Percentiles rank a stretch among this genome's conserved stretches.
Evolutionary conservation across 164 flowering plant genomes (phyloP).

Genomic region (Vitis labrusca): DNA sequence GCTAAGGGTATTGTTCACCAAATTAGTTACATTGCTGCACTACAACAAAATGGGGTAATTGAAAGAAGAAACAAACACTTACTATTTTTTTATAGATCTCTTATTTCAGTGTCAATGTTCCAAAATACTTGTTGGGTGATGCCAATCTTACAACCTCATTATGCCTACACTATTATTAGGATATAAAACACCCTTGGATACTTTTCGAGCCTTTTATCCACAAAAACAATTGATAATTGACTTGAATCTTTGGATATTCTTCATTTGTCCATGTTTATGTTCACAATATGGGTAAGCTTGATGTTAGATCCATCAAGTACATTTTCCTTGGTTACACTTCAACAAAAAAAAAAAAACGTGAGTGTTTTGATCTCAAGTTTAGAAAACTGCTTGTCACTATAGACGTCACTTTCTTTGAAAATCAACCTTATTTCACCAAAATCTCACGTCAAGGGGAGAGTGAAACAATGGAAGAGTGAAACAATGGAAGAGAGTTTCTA

Average conservation of each 20-base stretch:
- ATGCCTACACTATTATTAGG: background rate
- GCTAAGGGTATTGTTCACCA: conserved; percentile 1
- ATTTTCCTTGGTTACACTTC: background rate
- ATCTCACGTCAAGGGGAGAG: background rate
- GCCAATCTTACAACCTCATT: background rate
- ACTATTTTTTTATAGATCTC: background rate
- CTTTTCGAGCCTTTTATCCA: background rate
- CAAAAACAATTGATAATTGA: no score
- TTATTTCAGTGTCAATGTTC: background rate
- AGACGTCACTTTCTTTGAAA: background rate
- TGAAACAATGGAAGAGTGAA: background rate
- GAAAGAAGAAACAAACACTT: no score
- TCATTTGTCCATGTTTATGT: background rate
- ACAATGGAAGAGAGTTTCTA: background rate
- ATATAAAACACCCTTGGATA: background rate
- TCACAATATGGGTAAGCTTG: background rate
- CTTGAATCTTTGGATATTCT: background rate
- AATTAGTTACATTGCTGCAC: background rate
- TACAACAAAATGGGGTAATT: background rate
- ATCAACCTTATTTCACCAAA: background rate
- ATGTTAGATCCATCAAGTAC: no score
- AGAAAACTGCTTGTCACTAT: background rate
- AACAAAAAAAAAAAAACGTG: background rate
- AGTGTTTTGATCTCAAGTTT: background rate
- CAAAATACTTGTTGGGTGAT: background rate